These are phyloP conservation scores for Oehlia diaphana DNA, from an alignment of 192 early-diverging fungal species.

Conservation along the genomic window DNA sequence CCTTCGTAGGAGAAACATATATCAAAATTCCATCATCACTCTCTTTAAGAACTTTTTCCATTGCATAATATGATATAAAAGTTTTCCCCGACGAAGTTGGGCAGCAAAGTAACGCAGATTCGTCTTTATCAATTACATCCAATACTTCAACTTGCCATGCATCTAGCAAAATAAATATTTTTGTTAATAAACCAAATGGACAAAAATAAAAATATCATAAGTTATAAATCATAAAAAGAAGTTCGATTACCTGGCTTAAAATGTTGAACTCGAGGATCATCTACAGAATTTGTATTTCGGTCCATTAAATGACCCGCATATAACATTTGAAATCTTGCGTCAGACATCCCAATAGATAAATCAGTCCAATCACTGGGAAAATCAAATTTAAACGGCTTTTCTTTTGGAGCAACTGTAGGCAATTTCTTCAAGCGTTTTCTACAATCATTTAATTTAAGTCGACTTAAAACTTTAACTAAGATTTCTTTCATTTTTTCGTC, in stretches of 20 bases:
- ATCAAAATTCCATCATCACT: slow-evolving; percentile 37
- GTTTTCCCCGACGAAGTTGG: slow-evolving; percentile 50
- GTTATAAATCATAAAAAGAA: not conserved
- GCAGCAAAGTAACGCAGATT: slow-evolving; percentile 43
- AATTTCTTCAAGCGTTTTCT: not conserved
- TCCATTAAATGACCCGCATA: slow-evolving; percentile 39
- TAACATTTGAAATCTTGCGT: slow-evolving; percentile 35
- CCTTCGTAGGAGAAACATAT: slow-evolving; percentile 51
- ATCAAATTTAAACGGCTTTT: not conserved
- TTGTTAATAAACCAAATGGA: too few relatives aligned
- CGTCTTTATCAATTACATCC: slow-evolving; percentile 41
- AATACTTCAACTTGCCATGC: slow-evolving; percentile 43
- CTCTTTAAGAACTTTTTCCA: slow-evolving; percentile 45
- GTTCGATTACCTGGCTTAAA: slow-evolving; percentile 36
- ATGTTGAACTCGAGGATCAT: slow-evolving; percentile 33
- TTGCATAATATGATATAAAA: slow-evolving; percentile 51
- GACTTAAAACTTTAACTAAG: not conserved
- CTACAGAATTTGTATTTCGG: slow-evolving; percentile 32
- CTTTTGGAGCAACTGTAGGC: not conserved
- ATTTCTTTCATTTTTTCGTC: not conserved
- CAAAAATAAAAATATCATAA: not conserved
- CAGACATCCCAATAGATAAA: slow-evolving; percentile 20
- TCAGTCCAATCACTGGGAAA: not conserved
- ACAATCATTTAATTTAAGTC: not conserved
- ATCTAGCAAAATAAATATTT: slow-evolving; percentile 13